A percentile compares a stretch with the other conserved stretches of the same genome.
Conservation (phyloP, 495 filamentous ascomycete species). For the Mytilinidion resinicola region DNA sequence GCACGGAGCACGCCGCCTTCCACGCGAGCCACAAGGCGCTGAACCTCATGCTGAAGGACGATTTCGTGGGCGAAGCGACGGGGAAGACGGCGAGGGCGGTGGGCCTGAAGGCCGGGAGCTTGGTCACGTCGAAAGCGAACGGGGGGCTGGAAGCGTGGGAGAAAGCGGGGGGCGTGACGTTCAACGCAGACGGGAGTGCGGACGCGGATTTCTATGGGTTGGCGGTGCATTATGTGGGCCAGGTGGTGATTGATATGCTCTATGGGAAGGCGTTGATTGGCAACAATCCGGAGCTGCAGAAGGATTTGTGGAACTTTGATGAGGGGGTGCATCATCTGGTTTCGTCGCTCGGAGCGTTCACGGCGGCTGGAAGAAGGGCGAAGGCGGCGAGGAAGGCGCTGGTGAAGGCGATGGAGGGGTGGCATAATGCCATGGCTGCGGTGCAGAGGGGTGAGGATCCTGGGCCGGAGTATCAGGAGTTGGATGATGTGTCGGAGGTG, state of each 20-base stretch:
- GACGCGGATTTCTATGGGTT: constrained; percentile 10
- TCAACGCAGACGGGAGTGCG: constrained; percentile 4
- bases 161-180: constrained; percentile 7
- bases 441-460: constrained; percentile 3
- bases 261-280: constrained; percentile 10
- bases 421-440: constrained; percentile 9
- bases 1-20: constrained; percentile 8
- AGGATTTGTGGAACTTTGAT: constrained; percentile 13
- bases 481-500: constrained; percentile 6
- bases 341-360: not conserved
- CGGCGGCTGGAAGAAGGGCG: constrained; percentile 3
- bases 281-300: constrained; percentile 9
- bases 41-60: constrained; percentile 15
- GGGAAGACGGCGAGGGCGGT: not conserved
- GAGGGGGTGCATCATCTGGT: constrained; percentile 11
- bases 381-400: not conserved
- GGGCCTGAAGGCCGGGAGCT: constrained; percentile 2
- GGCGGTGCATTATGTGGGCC: constrained; percentile 13
- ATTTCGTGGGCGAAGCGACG: constrained; percentile 14
- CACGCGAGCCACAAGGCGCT: constrained; percentile 8
- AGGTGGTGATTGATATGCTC: constrained; percentile 13
- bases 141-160: constrained; percentile 6
- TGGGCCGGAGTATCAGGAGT: not conserved
- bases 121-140: constrained; percentile 4
- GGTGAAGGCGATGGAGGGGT: constrained; percentile 6